phyloP scores from a whole-genome alignment of 768 basidiomycete species.

The Hemileccinum impolitum region DNA sequence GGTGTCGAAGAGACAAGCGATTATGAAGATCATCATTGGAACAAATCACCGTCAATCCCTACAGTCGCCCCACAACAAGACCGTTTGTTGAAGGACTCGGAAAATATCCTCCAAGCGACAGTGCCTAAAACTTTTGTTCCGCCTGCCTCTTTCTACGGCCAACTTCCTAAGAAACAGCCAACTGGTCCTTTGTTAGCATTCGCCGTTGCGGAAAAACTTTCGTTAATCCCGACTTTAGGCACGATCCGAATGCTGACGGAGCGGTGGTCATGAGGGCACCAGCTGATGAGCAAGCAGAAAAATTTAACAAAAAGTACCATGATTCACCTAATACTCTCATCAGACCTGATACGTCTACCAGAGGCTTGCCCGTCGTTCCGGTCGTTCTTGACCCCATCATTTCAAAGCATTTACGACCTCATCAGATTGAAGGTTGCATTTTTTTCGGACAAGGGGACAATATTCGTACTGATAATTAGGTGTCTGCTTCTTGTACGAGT shows the following conservation, averaged over 20 bases:
- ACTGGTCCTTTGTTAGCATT: slow-evolving; percentile 22
- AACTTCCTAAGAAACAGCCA: slow-evolving; percentile 29
- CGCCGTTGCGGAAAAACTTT: background rate
- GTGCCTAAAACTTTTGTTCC: slow-evolving; percentile 40
- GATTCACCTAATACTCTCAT: slow-evolving; percentile 4
- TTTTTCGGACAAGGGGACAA: background rate
- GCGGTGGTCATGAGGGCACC: slow-evolving; percentile 88
- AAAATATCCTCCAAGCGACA: slow-evolving; percentile 18
- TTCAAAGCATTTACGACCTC: slow-evolving; percentile 70
- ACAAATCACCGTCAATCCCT: slow-evolving; percentile 14
- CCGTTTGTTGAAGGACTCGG: slow-evolving; percentile 10
- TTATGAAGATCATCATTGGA: slow-evolving; percentile 13
- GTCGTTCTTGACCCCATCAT: slow-evolving; percentile 93
- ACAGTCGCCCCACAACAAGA: slow-evolving; percentile 3
- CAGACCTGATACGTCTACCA: slow-evolving; percentile 26
- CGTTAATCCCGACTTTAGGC: slow-evolving; percentile 38
- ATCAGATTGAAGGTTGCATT: slow-evolving; percentile 79
- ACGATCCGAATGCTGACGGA: slow-evolving; percentile 71
- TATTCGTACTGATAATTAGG: slow-evolving; percentile 38
- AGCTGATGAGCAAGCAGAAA: slow-evolving; percentile 58
- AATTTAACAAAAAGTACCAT: slow-evolving; percentile 66
- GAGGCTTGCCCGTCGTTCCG: slow-evolving; percentile 61
- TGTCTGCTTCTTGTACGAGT: slow-evolving; percentile 90
- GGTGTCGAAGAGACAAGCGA: slow-evolving; percentile 31
- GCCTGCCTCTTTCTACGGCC: slow-evolving; percentile 61